phyloP scores from a whole-genome alignment of 1,284 basidiomycete species.

The Takashimella tepidaria region DNA sequence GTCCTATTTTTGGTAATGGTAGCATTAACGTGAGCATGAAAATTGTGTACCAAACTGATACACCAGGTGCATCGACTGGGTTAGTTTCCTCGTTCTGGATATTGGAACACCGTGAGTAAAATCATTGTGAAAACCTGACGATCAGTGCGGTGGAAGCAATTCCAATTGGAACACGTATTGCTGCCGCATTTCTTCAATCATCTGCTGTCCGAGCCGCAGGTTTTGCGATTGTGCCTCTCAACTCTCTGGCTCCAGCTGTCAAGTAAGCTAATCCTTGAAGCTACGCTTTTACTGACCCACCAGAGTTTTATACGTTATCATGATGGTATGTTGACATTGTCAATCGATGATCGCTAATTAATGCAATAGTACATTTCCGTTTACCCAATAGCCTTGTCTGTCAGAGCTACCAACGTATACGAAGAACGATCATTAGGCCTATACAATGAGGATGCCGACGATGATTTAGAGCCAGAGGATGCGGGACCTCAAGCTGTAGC shows the following conservation, averaged over 20 bases:
- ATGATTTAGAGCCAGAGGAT: conserved; percentile 50
- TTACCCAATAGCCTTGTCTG: conserved; percentile 60
- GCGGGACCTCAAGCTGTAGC: conserved; percentile 43
- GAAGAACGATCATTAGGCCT: conserved; percentile 83
- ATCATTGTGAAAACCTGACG: background rate
- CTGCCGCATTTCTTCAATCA: conserved; percentile 64
- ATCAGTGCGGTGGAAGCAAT: conserved; percentile 59
- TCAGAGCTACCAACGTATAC: conserved; percentile 98
- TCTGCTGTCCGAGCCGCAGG: conserved; percentile 80
- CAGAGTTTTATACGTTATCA: conserved; percentile 76
- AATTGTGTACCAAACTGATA: background rate
- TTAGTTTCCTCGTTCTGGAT: conserved; percentile 82
- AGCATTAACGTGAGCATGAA: conserved; percentile 60
- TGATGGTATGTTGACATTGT: conserved; percentile 64
- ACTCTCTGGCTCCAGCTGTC: conserved; percentile 72
- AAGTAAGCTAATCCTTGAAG: conserved; percentile 56
- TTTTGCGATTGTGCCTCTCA: conserved; percentile 68
- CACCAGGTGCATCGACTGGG: conserved; percentile 70
- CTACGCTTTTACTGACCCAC: conserved; percentile 17
- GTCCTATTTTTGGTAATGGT: conserved; percentile 68
- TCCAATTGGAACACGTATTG: conserved; percentile 62
- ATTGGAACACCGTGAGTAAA: conserved; percentile 60
- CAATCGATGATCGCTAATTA: background rate
- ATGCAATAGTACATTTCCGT: conserved; percentile 47
- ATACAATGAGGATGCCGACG: conserved; percentile 55